These are phyloP conservation scores for Pseudocercospora musae DNA, from an alignment of 2,329 filamentous ascomycete genomes.

Conservation along the genomic window DNA sequence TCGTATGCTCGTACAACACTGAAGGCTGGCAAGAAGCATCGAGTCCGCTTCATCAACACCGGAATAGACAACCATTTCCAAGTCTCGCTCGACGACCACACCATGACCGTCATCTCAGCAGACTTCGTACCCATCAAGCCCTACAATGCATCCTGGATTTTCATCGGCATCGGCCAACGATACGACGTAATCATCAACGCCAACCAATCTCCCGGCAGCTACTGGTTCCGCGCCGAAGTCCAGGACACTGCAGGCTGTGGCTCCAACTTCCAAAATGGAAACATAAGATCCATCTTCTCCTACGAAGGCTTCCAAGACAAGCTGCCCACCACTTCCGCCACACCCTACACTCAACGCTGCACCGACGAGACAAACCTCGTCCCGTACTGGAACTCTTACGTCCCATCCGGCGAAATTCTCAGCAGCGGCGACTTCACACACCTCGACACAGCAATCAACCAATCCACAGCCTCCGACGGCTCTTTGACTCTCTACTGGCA, in stretches of 20 bases:
- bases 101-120: conserved; percentile 36
- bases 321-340: conserved; percentile 31
- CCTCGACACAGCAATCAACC: conserved; percentile 31
- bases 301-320: conserved; percentile 37
- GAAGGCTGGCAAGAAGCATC: conserved; percentile 41
- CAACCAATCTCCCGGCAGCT: conserved; percentile 33
- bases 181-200: conserved; percentile 42
- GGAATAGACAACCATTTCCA: conserved; percentile 45
- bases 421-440: conserved; percentile 20
- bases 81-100: conserved; percentile 38
- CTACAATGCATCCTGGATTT: conserved; percentile 30
- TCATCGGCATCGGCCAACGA: conserved; percentile 41
- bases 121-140: conserved; percentile 39
- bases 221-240: conserved; percentile 38
- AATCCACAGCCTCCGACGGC: conserved; percentile 29
- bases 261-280: conserved; percentile 30
- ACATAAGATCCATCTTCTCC: conserved; percentile 38
- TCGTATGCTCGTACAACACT: conserved; percentile 33
- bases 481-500: conserved; percentile 38
- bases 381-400: conserved; percentile 39
- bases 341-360: conserved; percentile 39
- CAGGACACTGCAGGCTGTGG: conserved; percentile 33
- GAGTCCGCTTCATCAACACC: conserved; percentile 47
- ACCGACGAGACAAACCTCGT: conserved; percentile 41
- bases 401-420: conserved; percentile 32